A percentile compares a stretch with the other conserved stretches of the same genome.
phyloP scores from a whole-genome alignment of 345 rosid species.

The Aegle marmelos region DNA sequence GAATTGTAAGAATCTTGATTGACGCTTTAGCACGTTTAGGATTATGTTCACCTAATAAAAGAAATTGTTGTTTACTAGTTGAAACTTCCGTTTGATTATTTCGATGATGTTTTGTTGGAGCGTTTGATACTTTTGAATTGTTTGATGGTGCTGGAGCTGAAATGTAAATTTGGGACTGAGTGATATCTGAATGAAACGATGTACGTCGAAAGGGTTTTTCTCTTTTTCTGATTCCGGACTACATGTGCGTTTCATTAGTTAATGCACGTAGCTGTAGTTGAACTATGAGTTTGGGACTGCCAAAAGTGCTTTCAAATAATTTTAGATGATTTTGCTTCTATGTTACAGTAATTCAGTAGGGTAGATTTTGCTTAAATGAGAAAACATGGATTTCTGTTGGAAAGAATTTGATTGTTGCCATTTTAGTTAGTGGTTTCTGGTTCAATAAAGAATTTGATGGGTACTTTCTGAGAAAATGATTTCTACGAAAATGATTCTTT shows the following conservation, averaged over 20 bases:
- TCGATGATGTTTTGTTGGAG: neutral
- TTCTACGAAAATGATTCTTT: neutral
- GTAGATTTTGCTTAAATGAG: neutral
- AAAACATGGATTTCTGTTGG: neutral
- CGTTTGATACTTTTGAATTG: neutral
- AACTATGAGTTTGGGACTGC: neutral
- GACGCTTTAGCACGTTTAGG: neutral
- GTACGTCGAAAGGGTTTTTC: neutral
- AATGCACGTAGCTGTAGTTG: neutral
- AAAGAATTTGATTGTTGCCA: neutral
- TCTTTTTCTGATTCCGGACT: neutral
- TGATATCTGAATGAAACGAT: neutral
- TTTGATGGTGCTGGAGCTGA: neutral
- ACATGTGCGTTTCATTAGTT: neutral
- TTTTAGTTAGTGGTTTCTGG: neutral
- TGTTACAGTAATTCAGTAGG: neutral
- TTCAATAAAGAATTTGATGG: neutral
- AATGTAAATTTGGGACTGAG: neutral
- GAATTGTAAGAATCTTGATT: slow-evolving; percentile 41
- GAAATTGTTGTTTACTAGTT: neutral
- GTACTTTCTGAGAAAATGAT: neutral
- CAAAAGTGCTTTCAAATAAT: neutral
- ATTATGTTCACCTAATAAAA: neutral
- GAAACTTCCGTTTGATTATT: neutral
- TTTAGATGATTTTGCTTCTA: neutral